Evolutionary conservation across 768 basidiomycete species (phyloP), one percentile per base, ranked within the genome.

Genomic region (Imleria badia): DNA sequence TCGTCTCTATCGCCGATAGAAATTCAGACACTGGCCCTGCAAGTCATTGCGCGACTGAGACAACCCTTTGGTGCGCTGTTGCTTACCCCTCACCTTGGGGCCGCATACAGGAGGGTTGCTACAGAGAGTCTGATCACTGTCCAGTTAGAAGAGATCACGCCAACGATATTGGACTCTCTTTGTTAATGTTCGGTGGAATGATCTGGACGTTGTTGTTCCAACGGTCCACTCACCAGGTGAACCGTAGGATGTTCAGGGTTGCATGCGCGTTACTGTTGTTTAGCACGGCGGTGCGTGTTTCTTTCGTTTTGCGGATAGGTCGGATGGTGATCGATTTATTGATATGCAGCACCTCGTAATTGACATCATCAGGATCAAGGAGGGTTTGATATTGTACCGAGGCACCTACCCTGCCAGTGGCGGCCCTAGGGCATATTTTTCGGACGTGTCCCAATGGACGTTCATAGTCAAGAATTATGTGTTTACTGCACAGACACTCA

Each of bases 401-500:
- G 26, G 31, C 9, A 50, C 31, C 22, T 33, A 42, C 31, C 39
- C 39, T n/a, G n/a, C n/a, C n/a, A n/a, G n/a, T 4, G 22, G 33
- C 5, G 33, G 41, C 3, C 42, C 50, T 40, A 6, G 34, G 8
- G 33, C 20, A 2, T 35, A 17, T 14, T 50, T 50, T 9, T 12
- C 31, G 7, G 31, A 33, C 33, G 15, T 34, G 40, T 29, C 29
- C n/a, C 55, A 67, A 33, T 54, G 49, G 35, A 64, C 66, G 0
- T 67, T 70, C 39, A 49, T 71, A 30, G 62, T 58, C 45, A 71
- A 66, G 35, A 62, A 60, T 35, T 44, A 31, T 3, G 15, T 64
- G 26, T 63, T 57, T 15, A 33, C 48, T 11, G 22, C 48, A 6
- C 64, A 66, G 43, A 65, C 65, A 2, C 26, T 66, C 1, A n/a